phyloP scores from a whole-genome alignment of 176 grass and related monocot genomes.

The Oryza rufipogon region DNA sequence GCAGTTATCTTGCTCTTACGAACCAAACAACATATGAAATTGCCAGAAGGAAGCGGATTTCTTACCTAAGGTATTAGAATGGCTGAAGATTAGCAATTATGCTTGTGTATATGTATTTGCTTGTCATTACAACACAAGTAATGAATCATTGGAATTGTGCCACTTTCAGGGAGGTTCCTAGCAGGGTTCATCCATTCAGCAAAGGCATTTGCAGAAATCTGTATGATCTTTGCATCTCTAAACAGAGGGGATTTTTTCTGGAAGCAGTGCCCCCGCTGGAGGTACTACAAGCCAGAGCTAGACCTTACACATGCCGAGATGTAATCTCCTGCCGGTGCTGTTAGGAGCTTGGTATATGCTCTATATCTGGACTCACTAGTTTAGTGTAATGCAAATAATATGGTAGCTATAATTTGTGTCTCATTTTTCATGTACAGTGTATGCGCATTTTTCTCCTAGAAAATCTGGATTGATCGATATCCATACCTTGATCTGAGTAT shows the following conservation, averaged over 20 bases:
- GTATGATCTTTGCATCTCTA: slow-evolving; percentile 65
- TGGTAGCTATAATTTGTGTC: slow-evolving; percentile 17
- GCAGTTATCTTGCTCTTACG: slow-evolving; percentile 84
- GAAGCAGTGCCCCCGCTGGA: slow-evolving; percentile 71
- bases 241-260: slow-evolving; percentile 46
- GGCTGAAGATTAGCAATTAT: neutral
- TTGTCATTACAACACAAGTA: neutral
- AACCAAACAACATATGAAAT: slow-evolving; percentile 95
- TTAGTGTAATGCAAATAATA: slow-evolving; percentile 19
- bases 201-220: slow-evolving; percentile 72
- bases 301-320: slow-evolving; percentile 70
- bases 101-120: neutral
- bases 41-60: slow-evolving; percentile 76
- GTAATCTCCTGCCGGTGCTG: slow-evolving; percentile 74
- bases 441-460: slow-evolving; percentile 29
- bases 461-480: neutral
- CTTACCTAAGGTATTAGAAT: slow-evolving; percentile 79
- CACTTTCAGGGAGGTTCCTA: slow-evolving; percentile 64
- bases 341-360: slow-evolving; percentile 42
- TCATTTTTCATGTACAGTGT: slow-evolving; percentile 26
- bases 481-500: slow-evolving; percentile 1
- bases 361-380: neutral
- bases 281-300: slow-evolving; percentile 70
- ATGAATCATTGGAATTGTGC: slow-evolving; percentile 25
- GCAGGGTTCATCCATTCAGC: slow-evolving; percentile 82